Base-by-base conservation (phyloP, 1,284 basidiomycete species). In the Testicularia cyperi region DNA sequence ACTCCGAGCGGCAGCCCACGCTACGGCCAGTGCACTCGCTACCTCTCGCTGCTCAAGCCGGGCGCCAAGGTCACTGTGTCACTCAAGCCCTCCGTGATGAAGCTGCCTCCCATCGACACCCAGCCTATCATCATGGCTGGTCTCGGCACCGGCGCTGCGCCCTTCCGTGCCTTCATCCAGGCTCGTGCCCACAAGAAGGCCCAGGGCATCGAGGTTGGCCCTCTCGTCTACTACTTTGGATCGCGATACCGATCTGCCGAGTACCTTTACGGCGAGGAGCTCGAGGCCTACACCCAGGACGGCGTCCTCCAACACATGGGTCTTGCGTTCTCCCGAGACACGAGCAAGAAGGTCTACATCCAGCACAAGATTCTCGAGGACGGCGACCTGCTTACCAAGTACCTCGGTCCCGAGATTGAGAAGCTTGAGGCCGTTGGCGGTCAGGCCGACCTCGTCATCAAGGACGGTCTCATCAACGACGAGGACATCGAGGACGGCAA, bases 41-140 rank as follows among this genome's bases (percentile, higher is more conserved):
- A 98, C 79, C 85, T 98, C 29, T 85, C 87, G 20, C 84, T 83
- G 29, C 83, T 98, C 43, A 83, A 83, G 72, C 78, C 87, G 20
- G 95, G 95, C 24, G 88, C 90, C 78, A 87, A 92, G 79, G 91
- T 98, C 24, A 97, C 92, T 2, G 94, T 96, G 14, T 96, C 92
- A 15, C 88, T 98, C 80, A 96, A 96, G 79, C 95, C 95, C 18
- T 94, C 90, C 72, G 94, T 98, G 36, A 98, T 98, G 94, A 98
- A 96, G 84, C 88, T 90, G 44, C 94, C 95, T 46, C 87, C 88
- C 4, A 82, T 85, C 75, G 82, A 86, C 74, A 82, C 81, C 49
- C 91, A 95, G 77, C 94, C 94, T 35, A 83, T 98, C 78, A 95
- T 98, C 80, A 92, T 98, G 89, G 92, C 94, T 37, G 94, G 94